Evolutionary conservation across 768 basidiomycete genomes (phyloP).

Genomic region (Trametopsis cervina): DNA sequence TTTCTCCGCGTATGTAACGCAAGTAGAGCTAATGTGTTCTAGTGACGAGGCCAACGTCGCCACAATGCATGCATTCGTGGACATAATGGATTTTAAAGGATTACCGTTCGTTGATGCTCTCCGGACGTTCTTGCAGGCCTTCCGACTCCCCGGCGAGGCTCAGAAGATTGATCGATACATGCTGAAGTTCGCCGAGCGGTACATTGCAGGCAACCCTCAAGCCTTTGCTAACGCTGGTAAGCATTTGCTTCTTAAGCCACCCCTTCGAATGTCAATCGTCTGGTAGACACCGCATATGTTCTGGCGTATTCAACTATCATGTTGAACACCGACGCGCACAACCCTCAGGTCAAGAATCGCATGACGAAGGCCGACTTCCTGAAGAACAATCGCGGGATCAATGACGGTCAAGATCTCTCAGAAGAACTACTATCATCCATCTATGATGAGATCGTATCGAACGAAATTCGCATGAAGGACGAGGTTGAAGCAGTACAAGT

Average conservation of each 20-base stretch:
- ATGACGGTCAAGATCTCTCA: constrained; percentile 82
- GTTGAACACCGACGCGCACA: constrained; percentile 97
- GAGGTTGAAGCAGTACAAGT: constrained; percentile 66
- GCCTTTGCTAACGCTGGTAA: constrained; percentile 93
- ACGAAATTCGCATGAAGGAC: constrained; percentile 99
- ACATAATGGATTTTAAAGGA: constrained; percentile 80
- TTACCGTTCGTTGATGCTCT: constrained; percentile 84
- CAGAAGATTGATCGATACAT: constrained; percentile 99
- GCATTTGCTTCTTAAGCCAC: constrained; percentile 16
- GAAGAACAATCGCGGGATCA: constrained; percentile 95
- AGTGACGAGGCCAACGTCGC: constrained; percentile 89
- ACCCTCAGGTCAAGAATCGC: constrained; percentile 86
- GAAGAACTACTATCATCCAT: constrained; percentile 75
- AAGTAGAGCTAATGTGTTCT: constrained; percentile 8
- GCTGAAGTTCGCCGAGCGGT: constrained; percentile 98
- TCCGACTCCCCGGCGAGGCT: constrained; percentile 93
- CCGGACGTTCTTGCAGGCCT: constrained; percentile 85
- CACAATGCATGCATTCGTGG: constrained; percentile 97
- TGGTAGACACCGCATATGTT: constrained; percentile 83
- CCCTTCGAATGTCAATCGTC: background rate
- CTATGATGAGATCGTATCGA: constrained; percentile 84
- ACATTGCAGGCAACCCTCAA: constrained; percentile 81
- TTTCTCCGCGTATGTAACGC: background rate
- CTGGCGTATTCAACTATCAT: constrained; percentile 93
- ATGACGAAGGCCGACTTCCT: constrained; percentile 92